Evolutionary conservation across 352 stramenopile species (phyloP).

Genomic region (Globisporangium camurandrum): DNA sequence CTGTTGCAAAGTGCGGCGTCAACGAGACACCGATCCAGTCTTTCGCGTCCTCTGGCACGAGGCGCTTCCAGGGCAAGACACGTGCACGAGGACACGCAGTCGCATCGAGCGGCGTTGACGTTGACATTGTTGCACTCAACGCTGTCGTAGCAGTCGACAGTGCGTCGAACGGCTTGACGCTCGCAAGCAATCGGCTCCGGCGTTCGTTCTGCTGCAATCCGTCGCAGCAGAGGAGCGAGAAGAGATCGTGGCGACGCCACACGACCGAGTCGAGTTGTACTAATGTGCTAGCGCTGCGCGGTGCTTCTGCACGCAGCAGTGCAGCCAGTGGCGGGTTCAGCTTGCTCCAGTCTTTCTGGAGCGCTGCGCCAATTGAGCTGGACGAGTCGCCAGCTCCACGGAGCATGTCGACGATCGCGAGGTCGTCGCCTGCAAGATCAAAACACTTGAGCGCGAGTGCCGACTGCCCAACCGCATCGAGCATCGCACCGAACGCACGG

Average conservation of each 20-base stretch:
- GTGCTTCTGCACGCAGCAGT: slow-evolving; percentile 21
- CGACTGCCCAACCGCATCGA: slow-evolving; percentile 45
- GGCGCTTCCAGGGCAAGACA: slow-evolving; percentile 56
- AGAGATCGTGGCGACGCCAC: slow-evolving; percentile 36
- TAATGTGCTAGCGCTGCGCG: not conserved
- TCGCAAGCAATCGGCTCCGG: slow-evolving; percentile 53
- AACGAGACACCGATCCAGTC: slow-evolving; percentile 42
- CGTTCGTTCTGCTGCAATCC: slow-evolving; percentile 45
- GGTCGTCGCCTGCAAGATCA: slow-evolving; percentile 63
- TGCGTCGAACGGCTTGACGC: slow-evolving; percentile 38
- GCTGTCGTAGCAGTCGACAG: slow-evolving; percentile 19
- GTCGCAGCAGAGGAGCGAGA: slow-evolving; percentile 63
- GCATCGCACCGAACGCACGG: slow-evolving; percentile 28
- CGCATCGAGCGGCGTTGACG: slow-evolving; percentile 1
- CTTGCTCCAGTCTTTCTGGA: slow-evolving; percentile 48
- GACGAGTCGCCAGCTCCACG: slow-evolving; percentile 17
- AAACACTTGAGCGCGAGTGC: slow-evolving; percentile 53
- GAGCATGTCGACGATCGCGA: slow-evolving; percentile 45
- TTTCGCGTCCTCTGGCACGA: slow-evolving; percentile 58
- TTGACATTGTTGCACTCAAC: slow-evolving; percentile 5
- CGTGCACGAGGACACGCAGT: slow-evolving; percentile 15
- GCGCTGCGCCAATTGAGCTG: slow-evolving; percentile 18
- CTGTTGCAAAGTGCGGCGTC: slow-evolving; percentile 35
- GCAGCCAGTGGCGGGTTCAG: slow-evolving; percentile 47
- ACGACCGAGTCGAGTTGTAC: slow-evolving; percentile 11